phyloP scores from a whole-genome alignment of 495 filamentous ascomycete species.

The Aspergillus funiculosus region DNA sequence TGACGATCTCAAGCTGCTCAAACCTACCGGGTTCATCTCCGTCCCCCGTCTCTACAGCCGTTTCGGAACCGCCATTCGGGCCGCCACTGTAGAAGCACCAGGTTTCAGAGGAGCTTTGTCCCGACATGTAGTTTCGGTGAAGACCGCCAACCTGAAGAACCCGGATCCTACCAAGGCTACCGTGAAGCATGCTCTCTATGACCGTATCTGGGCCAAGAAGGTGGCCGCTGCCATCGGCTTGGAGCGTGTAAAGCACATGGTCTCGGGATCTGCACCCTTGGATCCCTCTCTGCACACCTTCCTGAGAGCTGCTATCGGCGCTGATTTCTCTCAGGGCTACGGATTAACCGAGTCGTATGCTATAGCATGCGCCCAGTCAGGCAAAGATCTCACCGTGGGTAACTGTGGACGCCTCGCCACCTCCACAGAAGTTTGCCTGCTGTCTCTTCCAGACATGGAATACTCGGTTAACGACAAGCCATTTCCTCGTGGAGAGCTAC shows the following conservation, averaged over 20 bases:
- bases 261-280: constrained; percentile 85
- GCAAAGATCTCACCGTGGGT: constrained; percentile 64
- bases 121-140: constrained; percentile 69
- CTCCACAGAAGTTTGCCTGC: constrained; percentile 69
- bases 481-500: constrained; percentile 84
- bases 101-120: constrained; percentile 81
- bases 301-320: constrained; percentile 75
- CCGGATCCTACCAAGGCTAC: constrained; percentile 62
- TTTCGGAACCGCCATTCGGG: constrained; percentile 76
- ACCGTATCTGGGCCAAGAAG: constrained; percentile 90
- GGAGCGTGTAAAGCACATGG: constrained; percentile 64
- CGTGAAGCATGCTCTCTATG: constrained; percentile 80
- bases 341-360: constrained; percentile 96
- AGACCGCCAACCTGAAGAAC: constrained; percentile 70
- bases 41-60: constrained; percentile 90
- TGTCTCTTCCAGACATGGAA: constrained; percentile 91
- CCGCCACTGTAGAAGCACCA: constrained; percentile 67
- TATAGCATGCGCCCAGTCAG: constrained; percentile 59
- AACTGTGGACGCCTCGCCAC: constrained; percentile 73
- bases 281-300: constrained; percentile 85
- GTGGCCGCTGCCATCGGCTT: constrained; percentile 76
- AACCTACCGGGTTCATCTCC: constrained; percentile 76
- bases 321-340: constrained; percentile 82
- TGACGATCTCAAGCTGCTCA: constrained; percentile 84
- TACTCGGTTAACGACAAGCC: constrained; percentile 89